These are phyloP conservation scores for Candida ascalaphidarum DNA, from an alignment of 805 yeast genomes.

Conservation along the genomic window DNA sequence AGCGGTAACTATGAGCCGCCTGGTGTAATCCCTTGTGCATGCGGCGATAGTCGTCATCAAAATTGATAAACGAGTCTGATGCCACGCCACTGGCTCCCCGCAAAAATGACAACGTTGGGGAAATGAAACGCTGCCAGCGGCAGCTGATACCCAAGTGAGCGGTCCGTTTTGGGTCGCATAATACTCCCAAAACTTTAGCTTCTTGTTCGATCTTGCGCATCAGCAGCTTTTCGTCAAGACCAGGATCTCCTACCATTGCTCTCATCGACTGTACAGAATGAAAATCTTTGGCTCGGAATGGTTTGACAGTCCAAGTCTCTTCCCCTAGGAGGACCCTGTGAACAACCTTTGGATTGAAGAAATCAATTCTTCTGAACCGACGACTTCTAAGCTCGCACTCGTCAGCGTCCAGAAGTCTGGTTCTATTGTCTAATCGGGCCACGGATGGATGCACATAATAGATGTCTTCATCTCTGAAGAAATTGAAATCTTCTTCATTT, in stretches of 20 bases:
- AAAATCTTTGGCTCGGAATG: slow-evolving; percentile 32
- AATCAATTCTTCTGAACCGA: slow-evolving; percentile 14
- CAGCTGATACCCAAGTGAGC: too few relatives aligned
- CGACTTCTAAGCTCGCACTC: slow-evolving; percentile 1
- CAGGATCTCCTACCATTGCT: slow-evolving; percentile 41
- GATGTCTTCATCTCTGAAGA: slow-evolving; percentile 3
- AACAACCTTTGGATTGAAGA: slow-evolving; percentile 15
- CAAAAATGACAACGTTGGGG: too few relatives aligned
- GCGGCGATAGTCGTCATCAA: slow-evolving; percentile 28
- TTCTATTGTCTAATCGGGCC: slow-evolving; percentile 13
- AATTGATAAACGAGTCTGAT: too few relatives aligned
- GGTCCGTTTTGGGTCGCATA: too few relatives aligned
- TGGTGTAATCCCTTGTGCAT: slow-evolving; percentile 12
- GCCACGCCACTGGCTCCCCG: too few relatives aligned
- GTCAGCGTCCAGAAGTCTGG: slow-evolving; percentile 1
- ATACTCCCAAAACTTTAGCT: too few relatives aligned
- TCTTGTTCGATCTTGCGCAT: too few relatives aligned
- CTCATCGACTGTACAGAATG: slow-evolving; percentile 38
- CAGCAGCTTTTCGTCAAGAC: slow-evolving; percentile 26
- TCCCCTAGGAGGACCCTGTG: slow-evolving; percentile 32
- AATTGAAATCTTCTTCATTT: slow-evolving; percentile 6
- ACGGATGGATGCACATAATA: slow-evolving; percentile 21
- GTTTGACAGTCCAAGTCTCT: slow-evolving; percentile 47
- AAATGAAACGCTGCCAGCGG: too few relatives aligned
- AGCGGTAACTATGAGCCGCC: slow-evolving; percentile 6